A percentile compares a stretch with the other conserved stretches of the same genome.
Conservation (phyloP, 2,329 filamentous ascomycete genomes). For the Fusarium sp. region DNA sequence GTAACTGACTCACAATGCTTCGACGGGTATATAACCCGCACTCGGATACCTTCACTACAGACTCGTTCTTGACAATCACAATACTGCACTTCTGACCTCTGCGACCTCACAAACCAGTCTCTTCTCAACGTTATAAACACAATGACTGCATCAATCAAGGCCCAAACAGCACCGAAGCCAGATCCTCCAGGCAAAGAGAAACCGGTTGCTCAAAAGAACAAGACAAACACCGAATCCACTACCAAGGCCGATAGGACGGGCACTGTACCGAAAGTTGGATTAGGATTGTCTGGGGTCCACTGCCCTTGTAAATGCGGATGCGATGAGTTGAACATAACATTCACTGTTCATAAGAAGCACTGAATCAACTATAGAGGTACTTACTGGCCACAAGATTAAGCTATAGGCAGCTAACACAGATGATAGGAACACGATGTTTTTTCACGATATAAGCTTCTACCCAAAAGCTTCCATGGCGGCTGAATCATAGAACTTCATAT, state of each 20-base stretch:
- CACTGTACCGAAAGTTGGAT: accelerated
- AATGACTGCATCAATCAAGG: neutral
- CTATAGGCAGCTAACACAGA: accelerated
- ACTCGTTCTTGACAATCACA: accelerated
- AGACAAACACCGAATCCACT: accelerated
- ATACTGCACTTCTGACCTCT: accelerated
- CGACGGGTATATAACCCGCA: neutral
- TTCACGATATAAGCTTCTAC: accelerated
- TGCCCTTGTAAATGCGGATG: neutral
- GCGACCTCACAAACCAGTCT: accelerated
- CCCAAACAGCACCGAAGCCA: neutral
- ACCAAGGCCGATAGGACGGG: accelerated
- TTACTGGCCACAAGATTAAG: accelerated
- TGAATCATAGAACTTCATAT: neutral
- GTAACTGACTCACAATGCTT: too few relatives aligned
- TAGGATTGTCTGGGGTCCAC: accelerated
- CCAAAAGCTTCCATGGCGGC: too few relatives aligned
- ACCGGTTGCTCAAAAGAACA: accelerated
- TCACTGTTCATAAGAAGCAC: neutral
- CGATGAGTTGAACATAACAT: neutral
- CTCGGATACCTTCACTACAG: accelerated
- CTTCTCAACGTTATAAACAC: neutral
- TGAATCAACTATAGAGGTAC: accelerated
- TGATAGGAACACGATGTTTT: accelerated
- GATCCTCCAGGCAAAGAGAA: neutral